Evolutionary conservation across 345 rosid genomes (phyloP).

Genomic region (Cardamine chenopodiifolia): DNA sequence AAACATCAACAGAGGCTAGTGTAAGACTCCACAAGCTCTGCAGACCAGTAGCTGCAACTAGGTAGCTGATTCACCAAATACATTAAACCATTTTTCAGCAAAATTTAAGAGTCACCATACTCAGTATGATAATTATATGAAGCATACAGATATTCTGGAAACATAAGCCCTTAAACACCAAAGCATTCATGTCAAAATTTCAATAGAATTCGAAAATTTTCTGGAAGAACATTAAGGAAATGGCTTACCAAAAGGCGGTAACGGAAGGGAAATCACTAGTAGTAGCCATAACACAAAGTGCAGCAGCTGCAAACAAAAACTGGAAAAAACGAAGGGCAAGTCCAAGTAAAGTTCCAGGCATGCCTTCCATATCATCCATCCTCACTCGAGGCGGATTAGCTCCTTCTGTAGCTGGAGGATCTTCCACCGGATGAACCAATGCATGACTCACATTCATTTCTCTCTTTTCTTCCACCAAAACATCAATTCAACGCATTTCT

Average conservation of each 20-base stretch:
- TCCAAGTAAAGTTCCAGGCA: slow-evolving; percentile 83
- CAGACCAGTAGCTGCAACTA: slow-evolving; percentile 70
- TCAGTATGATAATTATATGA: neutral
- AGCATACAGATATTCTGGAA: neutral
- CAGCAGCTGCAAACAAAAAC: slow-evolving; percentile 55
- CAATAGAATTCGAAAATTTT: no score
- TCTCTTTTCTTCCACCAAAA: slow-evolving; percentile 36
- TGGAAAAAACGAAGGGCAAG: slow-evolving; percentile 66
- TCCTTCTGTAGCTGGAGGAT: slow-evolving; percentile 62
- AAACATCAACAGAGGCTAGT: slow-evolving; percentile 62
- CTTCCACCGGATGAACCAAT: slow-evolving; percentile 85
- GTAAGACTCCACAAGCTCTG: slow-evolving; percentile 84
- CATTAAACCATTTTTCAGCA: slow-evolving; percentile 14
- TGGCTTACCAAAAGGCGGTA: slow-evolving; percentile 80
- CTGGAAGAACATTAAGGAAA: no score
- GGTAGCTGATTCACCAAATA: slow-evolving; percentile 57
- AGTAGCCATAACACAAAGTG: slow-evolving; percentile 73
- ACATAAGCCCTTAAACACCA: neutral
- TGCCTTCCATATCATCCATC: slow-evolving; percentile 82
- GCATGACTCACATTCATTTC: slow-evolving; percentile 93
- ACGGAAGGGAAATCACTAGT: slow-evolving; percentile 71
- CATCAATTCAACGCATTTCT: slow-evolving; percentile 20
- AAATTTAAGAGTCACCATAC: neutral
- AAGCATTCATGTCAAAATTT: neutral
- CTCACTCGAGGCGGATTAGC: slow-evolving; percentile 58